Base-by-base conservation (phyloP, 1,139 yeast genomes). In the Yamadazyma conglobata region DNA sequence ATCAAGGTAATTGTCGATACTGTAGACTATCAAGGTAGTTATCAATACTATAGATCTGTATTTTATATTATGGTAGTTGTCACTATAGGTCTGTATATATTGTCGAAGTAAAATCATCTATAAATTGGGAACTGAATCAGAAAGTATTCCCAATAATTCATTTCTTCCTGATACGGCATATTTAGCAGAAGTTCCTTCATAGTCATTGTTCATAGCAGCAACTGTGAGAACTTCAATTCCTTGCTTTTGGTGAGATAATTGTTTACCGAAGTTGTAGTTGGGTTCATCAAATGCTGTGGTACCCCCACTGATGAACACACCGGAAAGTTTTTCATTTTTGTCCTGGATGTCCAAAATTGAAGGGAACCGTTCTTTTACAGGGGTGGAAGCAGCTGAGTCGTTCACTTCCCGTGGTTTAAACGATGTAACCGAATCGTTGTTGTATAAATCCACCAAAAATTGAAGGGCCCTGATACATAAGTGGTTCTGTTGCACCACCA, bases 111-210 rank as follows among this genome's bases (percentile, higher is more conserved):
- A n/a, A n/a, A n/a, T n/a, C n/a, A n/a, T n/a, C n/a, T n/a, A n/a
- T n/a, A n/a, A n/a, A n/a, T n/a, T n/a, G n/a, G n/a, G n/a, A n/a
- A 33, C 25, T 4, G 33, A n/a, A 8, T 22, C 43, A 5, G 64
- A 50, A 21, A 80, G 55, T 22, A 79, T 59, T 18, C 70, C 64
- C 47, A 87, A 70, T 31, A 88, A 61, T 39, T 86, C 91, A 48
- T 86, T 87, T 45, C 83, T 73, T 39, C 96, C 96, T 37, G 76
- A 73, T 10, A 85, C 78, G 33, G 79, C 77, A 46, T 75, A 82
- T 24, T 66, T 71, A 2, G 96, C 95, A 34, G 69, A 70, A 2
- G 83, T 79, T 12, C 40, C 26, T 35, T 70, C 65, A 3, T 70
- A 64, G 10, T 68, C 58, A 4, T 48, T 38, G 22, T 54, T 55